These are phyloP conservation scores for Solanum sitiens DNA, from an alignment of 257 asterid species.

Conservation along the genomic window DNA sequence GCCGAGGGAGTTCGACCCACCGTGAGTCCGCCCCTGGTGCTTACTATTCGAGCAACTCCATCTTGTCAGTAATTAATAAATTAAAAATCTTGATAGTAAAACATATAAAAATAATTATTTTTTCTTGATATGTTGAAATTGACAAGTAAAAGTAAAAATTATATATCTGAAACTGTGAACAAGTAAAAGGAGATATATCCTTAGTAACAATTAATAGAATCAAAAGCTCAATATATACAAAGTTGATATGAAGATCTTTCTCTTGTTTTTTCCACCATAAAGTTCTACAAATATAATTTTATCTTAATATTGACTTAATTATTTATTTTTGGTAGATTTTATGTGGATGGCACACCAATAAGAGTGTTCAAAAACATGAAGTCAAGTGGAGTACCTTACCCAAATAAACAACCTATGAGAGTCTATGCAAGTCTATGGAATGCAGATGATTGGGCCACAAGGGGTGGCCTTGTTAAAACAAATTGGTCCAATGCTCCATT, in stretches of 20 bases:
- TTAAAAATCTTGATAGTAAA: background rate
- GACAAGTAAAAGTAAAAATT: background rate
- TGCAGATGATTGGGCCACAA: conserved; percentile 81
- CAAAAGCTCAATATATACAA: background rate
- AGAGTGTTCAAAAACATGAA: conserved; percentile 63
- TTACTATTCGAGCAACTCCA: too few relatives aligned
- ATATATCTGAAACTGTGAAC: rapidly evolving
- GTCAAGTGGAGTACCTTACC: conserved; percentile 39
- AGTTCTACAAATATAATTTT: background rate
- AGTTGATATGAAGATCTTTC: background rate
- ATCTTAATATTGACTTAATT: background rate
- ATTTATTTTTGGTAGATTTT: conserved; percentile 19
- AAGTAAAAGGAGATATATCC: too few relatives aligned
- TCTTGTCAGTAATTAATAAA: background rate
- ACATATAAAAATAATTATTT: too few relatives aligned
- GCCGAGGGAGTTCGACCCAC: too few relatives aligned
- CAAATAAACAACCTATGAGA: conserved; percentile 60
- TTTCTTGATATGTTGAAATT: background rate
- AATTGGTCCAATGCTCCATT: conserved; percentile 74
- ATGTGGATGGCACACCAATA: conserved; percentile 49
- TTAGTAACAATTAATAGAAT: background rate
- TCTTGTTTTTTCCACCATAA: background rate
- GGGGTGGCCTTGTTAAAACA: conserved; percentile 52
- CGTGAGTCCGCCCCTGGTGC: background rate
- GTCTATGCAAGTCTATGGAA: conserved; percentile 70